Evolutionary conservation across 495 filamentous ascomycete genomes (phyloP).

Genomic region (Cercophora scortea): DNA sequence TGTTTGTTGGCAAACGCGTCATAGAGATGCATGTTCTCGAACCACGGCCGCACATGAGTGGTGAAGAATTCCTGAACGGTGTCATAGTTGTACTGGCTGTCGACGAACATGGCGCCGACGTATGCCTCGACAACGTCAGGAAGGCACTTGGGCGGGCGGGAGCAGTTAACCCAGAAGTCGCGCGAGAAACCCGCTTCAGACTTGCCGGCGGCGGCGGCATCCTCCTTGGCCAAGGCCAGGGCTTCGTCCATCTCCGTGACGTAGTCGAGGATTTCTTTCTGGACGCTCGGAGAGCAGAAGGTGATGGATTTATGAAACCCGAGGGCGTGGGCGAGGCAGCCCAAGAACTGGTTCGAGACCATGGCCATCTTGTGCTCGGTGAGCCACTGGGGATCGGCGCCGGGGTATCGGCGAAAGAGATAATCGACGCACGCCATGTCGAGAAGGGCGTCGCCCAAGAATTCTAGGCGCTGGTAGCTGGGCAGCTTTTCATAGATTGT

Average conservation of each 20-base stretch:
- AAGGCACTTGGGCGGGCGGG: conserved; percentile 76
- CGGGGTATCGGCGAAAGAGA: conserved; percentile 67
- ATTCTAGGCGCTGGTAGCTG: conserved; percentile 87
- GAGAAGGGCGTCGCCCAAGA: conserved; percentile 82
- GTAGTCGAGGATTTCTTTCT: conserved; percentile 60
- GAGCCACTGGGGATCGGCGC: conserved; percentile 88
- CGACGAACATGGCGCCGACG: conserved; percentile 84
- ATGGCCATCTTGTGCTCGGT: conserved; percentile 99
- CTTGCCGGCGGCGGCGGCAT: conserved; percentile 21
- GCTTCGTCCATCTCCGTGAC: conserved; percentile 58
- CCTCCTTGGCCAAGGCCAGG: conserved; percentile 34
- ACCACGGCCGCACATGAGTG: conserved; percentile 63
- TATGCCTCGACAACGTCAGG: conserved; percentile 88
- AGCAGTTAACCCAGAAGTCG: conserved; percentile 71
- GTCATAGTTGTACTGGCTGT: conserved; percentile 72
- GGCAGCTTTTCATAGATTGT: conserved; percentile 68
- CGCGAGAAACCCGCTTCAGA: conserved; percentile 40
- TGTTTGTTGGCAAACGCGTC: conserved; percentile 86
- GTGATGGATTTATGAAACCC: conserved; percentile 69
- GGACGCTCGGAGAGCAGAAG: conserved; percentile 49
- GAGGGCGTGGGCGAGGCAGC: conserved; percentile 67
- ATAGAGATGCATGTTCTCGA: conserved; percentile 82
- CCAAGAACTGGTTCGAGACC: conserved; percentile 95
- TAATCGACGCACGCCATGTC: conserved; percentile 82
- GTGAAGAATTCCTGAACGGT: conserved; percentile 73